Evolutionary conservation across 1,139 yeast genomes (phyloP).

Genomic region (Zygoascus hellenicus): DNA sequence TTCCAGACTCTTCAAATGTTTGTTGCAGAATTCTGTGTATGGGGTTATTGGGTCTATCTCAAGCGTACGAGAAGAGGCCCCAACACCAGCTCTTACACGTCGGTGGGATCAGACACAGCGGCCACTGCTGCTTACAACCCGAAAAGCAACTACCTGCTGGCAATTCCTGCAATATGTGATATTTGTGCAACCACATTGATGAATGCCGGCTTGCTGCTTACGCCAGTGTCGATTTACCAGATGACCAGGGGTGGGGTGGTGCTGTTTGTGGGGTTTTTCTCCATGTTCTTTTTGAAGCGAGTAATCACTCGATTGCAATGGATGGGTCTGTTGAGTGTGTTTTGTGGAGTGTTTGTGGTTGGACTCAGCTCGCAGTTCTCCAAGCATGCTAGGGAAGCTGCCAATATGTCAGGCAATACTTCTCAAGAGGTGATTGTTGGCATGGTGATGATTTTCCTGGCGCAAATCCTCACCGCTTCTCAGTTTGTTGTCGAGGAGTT

Average conservation of each 20-base stretch:
- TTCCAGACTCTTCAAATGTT: slow-evolving; percentile 80
- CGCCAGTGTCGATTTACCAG: slow-evolving; percentile 80
- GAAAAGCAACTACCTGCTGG: not conserved
- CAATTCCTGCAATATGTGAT: slow-evolving; percentile 69
- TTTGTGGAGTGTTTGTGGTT: slow-evolving; percentile 64
- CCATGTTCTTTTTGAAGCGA: slow-evolving; percentile 57
- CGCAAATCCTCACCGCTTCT: slow-evolving; percentile 62
- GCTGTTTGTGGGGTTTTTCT: slow-evolving; percentile 67
- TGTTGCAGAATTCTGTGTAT: slow-evolving; percentile 57
- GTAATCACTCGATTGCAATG: slow-evolving; percentile 59
- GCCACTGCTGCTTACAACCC: slow-evolving; percentile 6
- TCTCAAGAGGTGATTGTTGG: slow-evolving; percentile 40
- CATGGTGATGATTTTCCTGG: slow-evolving; percentile 51
- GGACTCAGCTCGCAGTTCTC: slow-evolving; percentile 54
- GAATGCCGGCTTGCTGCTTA: slow-evolving; percentile 67
- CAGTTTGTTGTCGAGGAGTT: slow-evolving; percentile 80
- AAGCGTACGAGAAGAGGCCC: not conserved
- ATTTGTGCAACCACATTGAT: slow-evolving; percentile 67
- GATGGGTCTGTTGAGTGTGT: slow-evolving; percentile 56
- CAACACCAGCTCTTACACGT: not conserved
- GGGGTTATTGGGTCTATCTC: slow-evolving; percentile 30
- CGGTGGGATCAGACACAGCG: slow-evolving; percentile 11
- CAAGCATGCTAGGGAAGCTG: no score
- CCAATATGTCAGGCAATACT: slow-evolving; percentile 16
- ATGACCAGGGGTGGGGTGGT: slow-evolving; percentile 80